phyloP scores from a whole-genome alignment of 345 rosid species.

The Syzygium aqueum region DNA sequence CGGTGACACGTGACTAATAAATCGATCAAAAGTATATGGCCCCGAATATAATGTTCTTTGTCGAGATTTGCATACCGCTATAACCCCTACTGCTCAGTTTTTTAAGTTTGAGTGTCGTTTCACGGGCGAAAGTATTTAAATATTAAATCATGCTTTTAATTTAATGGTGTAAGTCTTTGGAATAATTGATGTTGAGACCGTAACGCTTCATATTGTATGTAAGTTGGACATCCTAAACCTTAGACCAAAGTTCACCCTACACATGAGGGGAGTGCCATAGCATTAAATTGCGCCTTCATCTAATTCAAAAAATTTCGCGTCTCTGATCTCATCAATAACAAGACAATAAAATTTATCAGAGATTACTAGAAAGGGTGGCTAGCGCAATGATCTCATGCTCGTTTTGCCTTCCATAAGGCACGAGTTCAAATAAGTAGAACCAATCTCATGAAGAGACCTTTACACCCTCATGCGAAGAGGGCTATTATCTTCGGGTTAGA shows the following conservation, averaged over 20 bases:
- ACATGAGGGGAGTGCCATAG: not conserved
- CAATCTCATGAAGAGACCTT: not conserved
- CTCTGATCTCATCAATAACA: not conserved
- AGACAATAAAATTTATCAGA: accelerated
- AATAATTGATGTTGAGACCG: accelerated
- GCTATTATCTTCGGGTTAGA: not conserved
- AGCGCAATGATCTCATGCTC: not conserved
- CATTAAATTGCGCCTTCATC: not conserved
- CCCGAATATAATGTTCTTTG: not conserved
- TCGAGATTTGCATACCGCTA: not conserved
- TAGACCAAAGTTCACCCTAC: not conserved
- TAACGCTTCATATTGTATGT: not conserved
- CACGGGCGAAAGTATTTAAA: not conserved
- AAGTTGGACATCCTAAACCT: not conserved
- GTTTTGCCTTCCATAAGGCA: not conserved
- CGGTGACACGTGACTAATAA: not conserved
- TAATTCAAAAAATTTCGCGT: not conserved
- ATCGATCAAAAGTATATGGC: not conserved
- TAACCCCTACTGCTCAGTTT: not conserved
- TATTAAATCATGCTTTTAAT: accelerated
- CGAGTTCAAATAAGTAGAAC: not conserved
- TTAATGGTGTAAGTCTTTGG: not conserved
- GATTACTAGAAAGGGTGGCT: not conserved
- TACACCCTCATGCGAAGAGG: not conserved
- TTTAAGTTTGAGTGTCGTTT: not conserved